Base-by-base conservation (phyloP, 768 basidiomycete genomes). In the Terana coerulea region DNA sequence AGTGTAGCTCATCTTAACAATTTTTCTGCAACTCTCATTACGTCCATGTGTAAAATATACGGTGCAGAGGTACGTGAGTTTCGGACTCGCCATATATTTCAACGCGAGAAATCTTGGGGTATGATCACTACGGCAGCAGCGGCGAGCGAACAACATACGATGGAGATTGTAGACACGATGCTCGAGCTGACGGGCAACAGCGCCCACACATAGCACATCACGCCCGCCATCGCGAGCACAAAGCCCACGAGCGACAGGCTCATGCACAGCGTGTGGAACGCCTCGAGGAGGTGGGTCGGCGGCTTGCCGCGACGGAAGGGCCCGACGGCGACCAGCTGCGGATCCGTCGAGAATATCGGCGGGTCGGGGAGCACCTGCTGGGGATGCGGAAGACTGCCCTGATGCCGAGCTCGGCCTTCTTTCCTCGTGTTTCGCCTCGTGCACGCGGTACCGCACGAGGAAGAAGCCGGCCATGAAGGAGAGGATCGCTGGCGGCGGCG, bases 381-480 rank as follows among this genome's bases (percentile, higher is more conserved):
- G n/a, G n/a, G 43, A 29, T 30, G 9, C 28, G 28, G 9, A 14
- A n/a, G n/a, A n/a, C n/a, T n/a, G n/a, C n/a, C n/a, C n/a, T n/a
- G n/a, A 26, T 45, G n/a, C n/a, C 26, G 28, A 47, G 49, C 19
- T 64, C 54, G 17, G 61, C 62, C 48, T 73, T 69, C 21, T 56
- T 58, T 79, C 75, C 43, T 79, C 75, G 2, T 68, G 69, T 24
- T 70, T 75, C 5, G 81, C 83, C 56, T 77, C 77, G 49, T 73
- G 69, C 4, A 83, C 66, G 52, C 77, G 79, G 66, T 80, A 81
- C 30, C 75, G 68, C 35, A 81, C 70, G 25, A 83, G 69, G 54
- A 80, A 72, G 65, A 81, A 82, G 21, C 79, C 77, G 3, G 71
- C 80, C 44, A 78, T 60, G 64, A 84, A 83, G 2, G 82, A 71